Base-by-base conservation (phyloP, 345 rosid genomes). In the Psidium guajava region DNA sequence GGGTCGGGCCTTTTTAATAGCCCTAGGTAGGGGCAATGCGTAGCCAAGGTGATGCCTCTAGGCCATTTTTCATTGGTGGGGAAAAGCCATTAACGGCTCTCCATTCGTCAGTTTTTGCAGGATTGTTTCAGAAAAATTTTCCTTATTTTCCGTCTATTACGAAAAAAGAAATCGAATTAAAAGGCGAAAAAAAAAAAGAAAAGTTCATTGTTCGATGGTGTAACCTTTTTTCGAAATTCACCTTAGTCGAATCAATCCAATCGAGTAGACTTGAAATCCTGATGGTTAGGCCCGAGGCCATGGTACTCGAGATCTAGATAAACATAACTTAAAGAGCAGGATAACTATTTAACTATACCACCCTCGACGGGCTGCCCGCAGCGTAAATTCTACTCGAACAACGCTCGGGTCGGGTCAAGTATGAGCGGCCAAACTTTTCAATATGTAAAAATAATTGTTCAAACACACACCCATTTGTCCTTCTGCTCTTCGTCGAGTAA, bases 291-390 rank as follows among this genome's bases (percentile, higher is more conserved):
- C 12, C 11, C 1, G 51, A 10, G 51, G 51, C 51, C 51, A 11
- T 2, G 0, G 0, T 18, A 36, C 22, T 32, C 44, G 5, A 32
- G 75, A 32, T 8, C 1, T 64, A 0, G 44, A 64, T 2, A 27
- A 4, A 6, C 8, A 5, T 0, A 58, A 2, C 7, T 9, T 49
- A 49, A 49, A 49, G 69, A n/a, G 27, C 4, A 0, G 3, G 69
- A n/a, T 58, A 58, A 12, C 1, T n/a, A 57, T 58, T 58, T 12
- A 13, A 12, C 3, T 6, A 8, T n/a, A 11, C 32, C 32, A 13
- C 16, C 18, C 16, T 8, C 12, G 11, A 55, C 25, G n/a, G 11
- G 10, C 22, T 1, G 21, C 44, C 3, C 3, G 2, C 8, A 9
- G 3, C 0, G 13, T 32, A 18, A 50, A 49, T 11, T 50, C 4